A percentile compares a stretch with the other conserved stretches of the same genome.
Conservation (phyloP, 2,329 filamentous ascomycete species). For the Pseudogymnoascus sp. region DNA sequence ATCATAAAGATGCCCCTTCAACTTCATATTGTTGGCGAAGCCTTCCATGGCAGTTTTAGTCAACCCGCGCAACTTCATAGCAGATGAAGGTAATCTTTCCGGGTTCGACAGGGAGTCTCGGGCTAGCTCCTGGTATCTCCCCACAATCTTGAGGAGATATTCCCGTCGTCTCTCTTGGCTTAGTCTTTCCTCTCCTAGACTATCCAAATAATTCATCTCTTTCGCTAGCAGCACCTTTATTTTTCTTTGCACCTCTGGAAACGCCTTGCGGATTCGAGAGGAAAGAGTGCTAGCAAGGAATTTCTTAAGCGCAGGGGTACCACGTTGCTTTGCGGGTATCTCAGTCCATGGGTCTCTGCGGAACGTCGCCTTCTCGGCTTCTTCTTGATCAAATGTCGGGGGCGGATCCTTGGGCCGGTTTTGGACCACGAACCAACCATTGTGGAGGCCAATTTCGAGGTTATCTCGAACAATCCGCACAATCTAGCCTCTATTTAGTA, state of each 20-base stretch:
- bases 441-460: conserved; percentile 16
- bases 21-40: conserved; percentile 26
- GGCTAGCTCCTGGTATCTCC: conserved; percentile 19
- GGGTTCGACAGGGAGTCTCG: conserved; percentile 21
- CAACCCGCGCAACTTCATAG: conserved; percentile 23
- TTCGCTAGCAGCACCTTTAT: conserved; percentile 19
- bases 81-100: conserved; percentile 16
- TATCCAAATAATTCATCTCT: conserved; percentile 10
- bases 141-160: conserved; percentile 22
- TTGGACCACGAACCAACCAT: conserved; percentile 32
- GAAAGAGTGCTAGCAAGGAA: conserved; percentile 26
- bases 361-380: conserved; percentile 26
- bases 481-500: conserved; percentile 10
- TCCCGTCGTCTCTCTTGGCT: conserved; percentile 19
- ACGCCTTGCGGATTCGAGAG: conserved; percentile 17
- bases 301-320: conserved; percentile 25
- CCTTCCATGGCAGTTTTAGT: conserved; percentile 14
- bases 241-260: conserved; percentile 20
- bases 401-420: conserved; percentile 24
- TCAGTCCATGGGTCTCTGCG: conserved; percentile 23
- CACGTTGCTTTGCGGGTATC: conserved; percentile 21
- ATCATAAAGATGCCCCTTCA: conserved; percentile 20
- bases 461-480: conserved; percentile 13
- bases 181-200: conserved; percentile 24
- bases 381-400: conserved; percentile 21